Percentiles rank a stretch among this genome's conserved stretches.
These are phyloP conservation scores for Saccharomycopsis selenospora DNA, from an alignment of 805 yeast genomes.

Conservation along the genomic window DNA sequence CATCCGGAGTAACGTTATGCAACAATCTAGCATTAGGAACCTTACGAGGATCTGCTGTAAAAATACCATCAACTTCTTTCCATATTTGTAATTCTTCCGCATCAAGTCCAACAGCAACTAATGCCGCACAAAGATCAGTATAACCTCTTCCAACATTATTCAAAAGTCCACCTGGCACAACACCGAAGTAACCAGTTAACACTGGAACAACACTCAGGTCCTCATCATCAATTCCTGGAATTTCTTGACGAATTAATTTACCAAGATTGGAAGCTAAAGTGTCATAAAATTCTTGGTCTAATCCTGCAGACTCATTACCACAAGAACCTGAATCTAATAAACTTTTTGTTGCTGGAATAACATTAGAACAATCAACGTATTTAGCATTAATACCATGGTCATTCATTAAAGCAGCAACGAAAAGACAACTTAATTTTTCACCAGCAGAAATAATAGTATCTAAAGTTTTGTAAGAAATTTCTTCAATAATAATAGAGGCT, in stretches of 20 bases:
- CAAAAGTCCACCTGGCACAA: constrained; percentile 90
- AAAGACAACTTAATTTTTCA: constrained; percentile 85
- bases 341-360: constrained; percentile 47
- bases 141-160: constrained; percentile 96
- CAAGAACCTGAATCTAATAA: constrained; percentile 37
- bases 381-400: constrained; percentile 74
- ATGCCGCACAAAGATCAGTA: constrained; percentile 95
- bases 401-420: constrained; percentile 77
- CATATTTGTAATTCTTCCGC: constrained; percentile 96
- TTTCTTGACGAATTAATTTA: constrained; percentile 35
- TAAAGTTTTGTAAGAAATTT: constrained; percentile 78
- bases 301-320: constrained; percentile 33
- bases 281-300: constrained; percentile 61
- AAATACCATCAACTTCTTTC: constrained; percentile 99
- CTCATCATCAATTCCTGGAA: constrained; percentile 25
- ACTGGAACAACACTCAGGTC: constrained; percentile 59
- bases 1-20: constrained; percentile 91
- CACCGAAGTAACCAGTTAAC: constrained; percentile 91
- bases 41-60: constrained; percentile 97
- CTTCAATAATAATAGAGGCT: constrained; percentile 90
- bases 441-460: constrained; percentile 91
- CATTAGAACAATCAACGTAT: constrained; percentile 69
- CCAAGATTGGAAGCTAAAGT: constrained; percentile 48
- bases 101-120: constrained; percentile 83
- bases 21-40: constrained; percentile 83